Base-by-base conservation (phyloP, 306 rosid genomes). In the Acacia acuminata region DNA sequence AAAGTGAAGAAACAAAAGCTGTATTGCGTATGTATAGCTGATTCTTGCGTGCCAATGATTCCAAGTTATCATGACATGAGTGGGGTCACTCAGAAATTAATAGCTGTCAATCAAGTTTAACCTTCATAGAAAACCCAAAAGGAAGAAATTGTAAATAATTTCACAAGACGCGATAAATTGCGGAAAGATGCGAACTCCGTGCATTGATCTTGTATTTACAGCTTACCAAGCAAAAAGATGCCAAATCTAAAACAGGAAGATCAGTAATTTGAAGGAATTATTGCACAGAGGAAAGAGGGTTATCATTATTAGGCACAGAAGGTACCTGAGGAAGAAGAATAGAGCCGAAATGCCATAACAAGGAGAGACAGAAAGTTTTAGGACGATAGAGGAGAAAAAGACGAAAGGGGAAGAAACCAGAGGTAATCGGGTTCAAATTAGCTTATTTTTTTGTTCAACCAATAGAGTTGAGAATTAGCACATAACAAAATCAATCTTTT, bases 91-190 rank as follows among this genome's bases (percentile, higher is more conserved):
- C 75, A 20, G 69, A 80, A 87, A 77, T 79, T 76, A 85, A 64
- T 77, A 79, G 68, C 76, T 45, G 73, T 72, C 69, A 77, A 76
- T 72, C 69, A 77, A 76, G 79, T 81, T 89, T 76, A 83, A 90
- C 87, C 97, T 90, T 94, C 92, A 79, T 70, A 88, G 56, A 81
- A 82, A 84, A 72, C 84, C 81, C 83, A 50, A 75, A 82, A 76
- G 68, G 42, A 82, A 76, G 69, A 84, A 84, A 85, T 27, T 30
- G 10, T 13, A 27, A 78, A 80, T 81, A 83, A 43, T 40, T 51
- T 40, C 53, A 70, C 75, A 61, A 50, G 67, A 64, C n/a, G 10
- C 19, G 55, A 45, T 58, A 36, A 83, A 79, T 81, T 70, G 22
- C 34, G 20, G 38, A 66, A 75, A 81, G 82, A 53, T 20, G 22